Conservation (phyloP, 1,284 basidiomycete genomes). For the Heterobasidion parviporum region DNA sequence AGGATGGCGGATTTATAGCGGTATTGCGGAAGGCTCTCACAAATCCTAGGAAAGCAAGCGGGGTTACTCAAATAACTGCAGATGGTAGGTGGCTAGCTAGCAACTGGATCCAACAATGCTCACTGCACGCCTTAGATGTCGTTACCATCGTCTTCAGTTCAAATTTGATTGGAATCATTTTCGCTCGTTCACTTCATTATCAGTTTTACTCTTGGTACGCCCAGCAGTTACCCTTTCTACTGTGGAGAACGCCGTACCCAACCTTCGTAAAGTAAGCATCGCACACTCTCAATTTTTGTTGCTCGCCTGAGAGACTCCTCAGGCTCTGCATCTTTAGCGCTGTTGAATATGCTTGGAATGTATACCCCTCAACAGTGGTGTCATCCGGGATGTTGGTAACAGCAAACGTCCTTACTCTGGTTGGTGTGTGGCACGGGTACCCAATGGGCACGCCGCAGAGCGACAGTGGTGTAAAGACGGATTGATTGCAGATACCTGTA, state of each 20-base stretch:
- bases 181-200: conserved; percentile 95
- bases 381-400: conserved; percentile 61
- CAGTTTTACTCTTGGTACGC: conserved; percentile 99
- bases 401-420: conserved; percentile 51
- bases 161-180: conserved; percentile 88
- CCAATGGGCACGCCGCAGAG: conserved; percentile 8
- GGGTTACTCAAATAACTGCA: conserved; percentile 35
- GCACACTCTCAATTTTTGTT: not conserved
- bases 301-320: conserved; percentile 7
- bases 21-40: conserved; percentile 53
- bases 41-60: conserved; percentile 40
- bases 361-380: conserved; percentile 70
- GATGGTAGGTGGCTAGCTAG: conserved; percentile 42
- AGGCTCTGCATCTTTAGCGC: conserved; percentile 56
- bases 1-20: conserved; percentile 51
- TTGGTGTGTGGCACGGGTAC: conserved; percentile 58
- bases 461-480: not conserved
- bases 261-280: conserved; percentile 50
- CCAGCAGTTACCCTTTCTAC: conserved; percentile 83
- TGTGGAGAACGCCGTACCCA: conserved; percentile 68
- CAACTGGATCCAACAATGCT: conserved; percentile 2
- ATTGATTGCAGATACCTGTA: not conserved
- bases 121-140: conserved; percentile 46
- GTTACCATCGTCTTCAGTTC: conserved; percentile 82
- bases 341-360: conserved; percentile 86